phyloP scores from a whole-genome alignment of 1,139 yeast species.

The Protomyces inouyei region DNA sequence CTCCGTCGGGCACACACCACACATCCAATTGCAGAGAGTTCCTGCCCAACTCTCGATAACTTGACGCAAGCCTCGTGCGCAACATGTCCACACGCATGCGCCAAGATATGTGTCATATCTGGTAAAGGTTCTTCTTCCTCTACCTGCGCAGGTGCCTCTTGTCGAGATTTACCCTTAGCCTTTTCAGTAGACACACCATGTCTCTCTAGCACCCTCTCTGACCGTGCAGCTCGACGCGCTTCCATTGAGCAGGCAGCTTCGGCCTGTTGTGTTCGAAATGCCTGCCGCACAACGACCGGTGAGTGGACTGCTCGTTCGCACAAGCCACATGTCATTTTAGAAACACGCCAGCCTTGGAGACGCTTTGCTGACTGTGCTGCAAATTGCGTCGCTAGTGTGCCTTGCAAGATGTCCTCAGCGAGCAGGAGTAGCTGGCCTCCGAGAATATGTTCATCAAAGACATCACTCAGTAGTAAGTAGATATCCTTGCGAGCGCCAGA shows the following conservation, averaged over 20 bases:
- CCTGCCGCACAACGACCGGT: neutral
- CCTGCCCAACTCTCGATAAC: neutral
- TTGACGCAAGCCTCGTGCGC: neutral
- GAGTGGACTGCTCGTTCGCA: neutral
- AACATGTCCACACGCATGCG: neutral
- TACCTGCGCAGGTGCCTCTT: neutral
- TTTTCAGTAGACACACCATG: neutral
- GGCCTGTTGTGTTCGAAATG: neutral
- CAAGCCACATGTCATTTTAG: neutral
- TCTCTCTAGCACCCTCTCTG: neutral
- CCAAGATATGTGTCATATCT: neutral
- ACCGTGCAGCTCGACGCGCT: neutral
- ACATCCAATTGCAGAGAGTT: neutral
- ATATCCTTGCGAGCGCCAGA: constrained; percentile 44
- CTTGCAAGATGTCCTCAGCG: constrained; percentile 47
- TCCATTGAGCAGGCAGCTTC: neutral
- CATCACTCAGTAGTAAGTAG: constrained; percentile 55
- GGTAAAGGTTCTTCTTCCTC: neutral
- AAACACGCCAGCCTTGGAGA: neutral
- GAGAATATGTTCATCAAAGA: constrained; percentile 59
- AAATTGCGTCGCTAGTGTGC: neutral
- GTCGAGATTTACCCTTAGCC: neutral
- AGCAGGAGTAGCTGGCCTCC: constrained; percentile 57
- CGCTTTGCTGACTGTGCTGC: neutral
- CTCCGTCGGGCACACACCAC: neutral